These are phyloP conservation scores for Gynandropsis gynandra DNA, from an alignment of 345 rosid genomes.

Conservation along the genomic window DNA sequence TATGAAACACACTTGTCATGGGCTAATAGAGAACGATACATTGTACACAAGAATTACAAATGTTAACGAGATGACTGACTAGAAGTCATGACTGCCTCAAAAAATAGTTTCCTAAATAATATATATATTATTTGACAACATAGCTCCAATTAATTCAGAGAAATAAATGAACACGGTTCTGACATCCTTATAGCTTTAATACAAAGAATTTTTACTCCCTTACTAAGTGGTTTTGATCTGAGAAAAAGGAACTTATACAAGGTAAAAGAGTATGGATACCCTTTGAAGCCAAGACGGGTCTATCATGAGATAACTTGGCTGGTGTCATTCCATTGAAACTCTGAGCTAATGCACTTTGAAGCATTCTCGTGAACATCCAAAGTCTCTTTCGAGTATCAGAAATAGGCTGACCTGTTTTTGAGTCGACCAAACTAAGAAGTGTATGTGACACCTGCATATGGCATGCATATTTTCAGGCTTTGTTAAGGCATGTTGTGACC, in stretches of 20 bases:
- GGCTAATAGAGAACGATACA: not conserved
- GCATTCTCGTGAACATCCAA: slow-evolving; percentile 64
- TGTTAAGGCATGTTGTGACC: slow-evolving; percentile 1
- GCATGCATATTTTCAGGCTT: slow-evolving; percentile 26
- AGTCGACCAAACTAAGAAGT: slow-evolving; percentile 83
- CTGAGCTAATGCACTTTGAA: slow-evolving; percentile 70
- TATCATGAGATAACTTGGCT: slow-evolving; percentile 36
- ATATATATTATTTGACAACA: slow-evolving; percentile 7
- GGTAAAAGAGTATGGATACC: slow-evolving; percentile 35
- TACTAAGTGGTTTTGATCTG: not conserved
- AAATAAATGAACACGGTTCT: slow-evolving; percentile 7
- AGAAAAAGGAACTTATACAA: slow-evolving; percentile 2
- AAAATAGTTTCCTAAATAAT: slow-evolving; percentile 1
- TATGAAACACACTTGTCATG: slow-evolving; percentile 19
- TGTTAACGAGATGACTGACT: slow-evolving; percentile 4
- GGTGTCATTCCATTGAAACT: slow-evolving; percentile 65
- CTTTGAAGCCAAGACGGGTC: slow-evolving; percentile 32
- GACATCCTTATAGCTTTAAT: slow-evolving; percentile 9
- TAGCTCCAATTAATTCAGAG: not conserved
- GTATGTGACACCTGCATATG: slow-evolving; percentile 84
- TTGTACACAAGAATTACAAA: slow-evolving; percentile 5
- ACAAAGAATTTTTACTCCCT: slow-evolving; percentile 2
- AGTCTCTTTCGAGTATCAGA: slow-evolving; percentile 55
- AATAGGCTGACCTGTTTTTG: slow-evolving; percentile 63
- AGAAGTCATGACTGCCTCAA: not conserved